Evolutionary conservation across 192 early-diverging fungal species (phyloP), one percentile per base, ranked within the genome.

Genomic region (Backusella australiensis): DNA sequence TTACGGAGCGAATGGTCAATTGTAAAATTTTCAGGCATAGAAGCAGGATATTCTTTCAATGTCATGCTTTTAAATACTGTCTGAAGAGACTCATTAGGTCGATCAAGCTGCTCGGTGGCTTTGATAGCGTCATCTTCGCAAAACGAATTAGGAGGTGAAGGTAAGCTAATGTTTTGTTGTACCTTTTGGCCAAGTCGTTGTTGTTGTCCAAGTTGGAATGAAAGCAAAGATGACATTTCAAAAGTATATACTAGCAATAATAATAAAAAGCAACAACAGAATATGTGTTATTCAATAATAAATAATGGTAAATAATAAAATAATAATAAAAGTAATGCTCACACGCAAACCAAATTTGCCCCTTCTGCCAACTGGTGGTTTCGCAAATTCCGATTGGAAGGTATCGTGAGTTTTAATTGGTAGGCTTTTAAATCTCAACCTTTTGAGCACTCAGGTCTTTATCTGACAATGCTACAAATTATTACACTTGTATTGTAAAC

Each of bases 11-110:
- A 73, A 52, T 78, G 77, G 36, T 78, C 77, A 15, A 78, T 78
- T 4, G 77, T 78, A 34, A 73, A 78, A 38, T 78, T 78, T 15
- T 78, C 77, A 53, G 77, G 77, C 35, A 78, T 44, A 35, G 77
- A 78, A 39, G 66, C 63, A 4, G 77, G 59, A 65, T 65, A 65
- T 14, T 74, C 53, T 41, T 74, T 56, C 12, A 78, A 8, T 8
- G 77, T 53, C 65, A 78, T 52, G 6, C 34, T 71, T 73, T 46
- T 67, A 36, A 78, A 72, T 56, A 71, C 68, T 1, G 75, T 66
- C 26, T 56, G 68, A 32, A 76, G 52, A 8, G 75, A 65, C 9
- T 76, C 68, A 42, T 69, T 76, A 29, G 68, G 56, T 21, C 19
- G 53, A 11, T 23, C 53, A 56, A 56, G 53, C 1, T 63, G 56